Percentiles rank a stretch among this genome's conserved stretches.
phyloP scores from a whole-genome alignment of 1,139 yeast species.

The Wickerhamiella pararugosa region DNA sequence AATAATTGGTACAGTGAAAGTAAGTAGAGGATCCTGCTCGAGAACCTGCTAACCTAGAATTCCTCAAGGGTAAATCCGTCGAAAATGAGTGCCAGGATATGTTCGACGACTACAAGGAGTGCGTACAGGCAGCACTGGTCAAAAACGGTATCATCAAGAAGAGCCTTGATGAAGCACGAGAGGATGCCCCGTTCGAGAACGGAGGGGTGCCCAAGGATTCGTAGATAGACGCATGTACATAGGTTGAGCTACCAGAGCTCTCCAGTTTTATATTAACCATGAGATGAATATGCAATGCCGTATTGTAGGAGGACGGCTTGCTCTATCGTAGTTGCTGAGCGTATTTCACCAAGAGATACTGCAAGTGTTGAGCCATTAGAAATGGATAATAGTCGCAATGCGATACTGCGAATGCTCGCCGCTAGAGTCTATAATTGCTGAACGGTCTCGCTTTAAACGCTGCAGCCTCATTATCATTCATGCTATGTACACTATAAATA shows the following conservation, averaged over 20 bases:
- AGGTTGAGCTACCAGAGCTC: not conserved
- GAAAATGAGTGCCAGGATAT: constrained; percentile 79
- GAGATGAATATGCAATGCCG: not conserved
- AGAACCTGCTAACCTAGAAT: constrained; percentile 25
- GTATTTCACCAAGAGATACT: too few species aligned
- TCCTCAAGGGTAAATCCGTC: constrained; percentile 53
- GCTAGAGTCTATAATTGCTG: too few species aligned
- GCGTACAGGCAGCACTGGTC: constrained; percentile 65
- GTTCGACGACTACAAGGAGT: constrained; percentile 75
- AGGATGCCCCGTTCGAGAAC: constrained; percentile 75
- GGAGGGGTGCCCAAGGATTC: constrained; percentile 33
- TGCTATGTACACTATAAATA: not conserved
- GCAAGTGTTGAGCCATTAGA: too few species aligned
- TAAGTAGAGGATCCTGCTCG: constrained; percentile 18
- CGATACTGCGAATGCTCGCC: too few species aligned
- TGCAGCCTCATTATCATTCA: too few species aligned
- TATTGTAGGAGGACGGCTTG: not conserved
- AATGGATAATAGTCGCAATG: too few species aligned
- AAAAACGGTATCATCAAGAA: constrained; percentile 53
- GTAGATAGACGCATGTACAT: not conserved
- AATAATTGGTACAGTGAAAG: constrained; percentile 91
- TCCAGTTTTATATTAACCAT: not conserved
- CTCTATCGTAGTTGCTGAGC: not conserved
- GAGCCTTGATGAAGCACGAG: constrained; percentile 81
- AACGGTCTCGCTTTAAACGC: too few species aligned